These are phyloP conservation scores for Polytolypa hystricis DNA, from an alignment of 2,329 filamentous ascomycete species.

Conservation along the genomic window DNA sequence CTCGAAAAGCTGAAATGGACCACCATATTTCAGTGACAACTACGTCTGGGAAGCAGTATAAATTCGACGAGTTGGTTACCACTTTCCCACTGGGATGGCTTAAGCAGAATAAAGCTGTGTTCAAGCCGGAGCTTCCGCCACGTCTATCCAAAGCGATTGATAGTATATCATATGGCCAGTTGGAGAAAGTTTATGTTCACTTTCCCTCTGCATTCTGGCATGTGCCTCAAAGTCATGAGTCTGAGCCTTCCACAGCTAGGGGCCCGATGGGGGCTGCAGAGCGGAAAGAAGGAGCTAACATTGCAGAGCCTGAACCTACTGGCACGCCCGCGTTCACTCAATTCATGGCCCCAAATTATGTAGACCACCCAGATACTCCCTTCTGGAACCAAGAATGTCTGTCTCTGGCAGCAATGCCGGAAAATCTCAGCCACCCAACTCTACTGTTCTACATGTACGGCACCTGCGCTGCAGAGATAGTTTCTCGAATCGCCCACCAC, in stretches of 20 bases:
- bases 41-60: constrained; percentile 21
- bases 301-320: neutral
- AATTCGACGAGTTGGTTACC: constrained; percentile 42
- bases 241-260: neutral
- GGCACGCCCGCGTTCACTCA: constrained; percentile 54
- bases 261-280: neutral
- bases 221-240: constrained; percentile 8
- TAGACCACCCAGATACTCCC: constrained; percentile 47
- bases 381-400: constrained; percentile 67
- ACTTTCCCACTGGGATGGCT: constrained; percentile 45
- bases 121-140: constrained; percentile 34
- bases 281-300: neutral
- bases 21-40: constrained; percentile 37
- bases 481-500: constrained; percentile 22
- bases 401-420: constrained; percentile 59
- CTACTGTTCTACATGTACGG: constrained; percentile 61
- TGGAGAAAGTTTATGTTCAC: constrained; percentile 47
- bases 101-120: constrained; percentile 36
- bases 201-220: constrained; percentile 72
- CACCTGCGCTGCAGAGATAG: constrained; percentile 29
- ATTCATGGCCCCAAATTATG: constrained; percentile 63
- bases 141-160: constrained; percentile 36
- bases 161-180: constrained; percentile 36
- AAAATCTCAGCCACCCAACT: constrained; percentile 57
- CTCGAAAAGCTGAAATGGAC: constrained; percentile 14